phyloP scores from a whole-genome alignment of 2,329 filamentous ascomycete species.

The Claviceps africana region DNA sequence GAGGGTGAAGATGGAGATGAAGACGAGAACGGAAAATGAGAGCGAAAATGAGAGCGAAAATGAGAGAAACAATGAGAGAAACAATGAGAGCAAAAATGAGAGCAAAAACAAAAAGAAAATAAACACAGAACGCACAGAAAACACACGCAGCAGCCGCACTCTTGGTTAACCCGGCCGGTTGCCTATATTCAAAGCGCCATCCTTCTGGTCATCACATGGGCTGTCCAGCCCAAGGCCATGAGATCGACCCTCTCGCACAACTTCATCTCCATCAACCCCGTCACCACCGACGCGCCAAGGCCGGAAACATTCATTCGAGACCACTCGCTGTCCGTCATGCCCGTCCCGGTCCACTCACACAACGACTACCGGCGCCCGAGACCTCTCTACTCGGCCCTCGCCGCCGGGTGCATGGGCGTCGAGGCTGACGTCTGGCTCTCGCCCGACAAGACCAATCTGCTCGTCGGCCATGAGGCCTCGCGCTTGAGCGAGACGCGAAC shows the following conservation, averaged over 20 bases:
- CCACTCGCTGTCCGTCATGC: conserved; percentile 14
- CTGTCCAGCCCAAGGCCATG: conserved; percentile 4
- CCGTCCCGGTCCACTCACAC: conserved; percentile 48
- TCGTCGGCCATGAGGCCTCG: conserved; percentile 45
- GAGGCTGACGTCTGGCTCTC: conserved; percentile 55
- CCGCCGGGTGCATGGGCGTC: conserved; percentile 44
- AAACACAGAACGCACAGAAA: background rate
- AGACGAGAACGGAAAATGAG: too few species aligned
- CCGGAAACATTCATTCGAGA: conserved; percentile 1
- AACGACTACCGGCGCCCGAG: conserved; percentile 54
- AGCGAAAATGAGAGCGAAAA: too few species aligned
- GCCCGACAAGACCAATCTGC: conserved; percentile 32
- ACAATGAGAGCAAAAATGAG: too few species aligned
- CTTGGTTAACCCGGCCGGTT: background rate
- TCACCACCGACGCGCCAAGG: background rate
- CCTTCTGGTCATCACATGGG: conserved; percentile 4
- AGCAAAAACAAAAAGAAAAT: too few species aligned
- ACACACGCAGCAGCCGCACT: background rate
- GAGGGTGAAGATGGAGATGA: too few species aligned
- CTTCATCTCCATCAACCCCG: conserved; percentile 5
- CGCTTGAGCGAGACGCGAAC: conserved; percentile 37
- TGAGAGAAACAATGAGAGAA: too few species aligned
- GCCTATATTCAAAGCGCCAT: background rate
- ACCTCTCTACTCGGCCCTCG: conserved; percentile 48
- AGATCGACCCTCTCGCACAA: conserved; percentile 3